Percentiles rank a stretch among this genome's conserved stretches.
Evolutionary conservation across 1,284 basidiomycete species (phyloP).

Genomic region (Rhodofomes roseus): DNA sequence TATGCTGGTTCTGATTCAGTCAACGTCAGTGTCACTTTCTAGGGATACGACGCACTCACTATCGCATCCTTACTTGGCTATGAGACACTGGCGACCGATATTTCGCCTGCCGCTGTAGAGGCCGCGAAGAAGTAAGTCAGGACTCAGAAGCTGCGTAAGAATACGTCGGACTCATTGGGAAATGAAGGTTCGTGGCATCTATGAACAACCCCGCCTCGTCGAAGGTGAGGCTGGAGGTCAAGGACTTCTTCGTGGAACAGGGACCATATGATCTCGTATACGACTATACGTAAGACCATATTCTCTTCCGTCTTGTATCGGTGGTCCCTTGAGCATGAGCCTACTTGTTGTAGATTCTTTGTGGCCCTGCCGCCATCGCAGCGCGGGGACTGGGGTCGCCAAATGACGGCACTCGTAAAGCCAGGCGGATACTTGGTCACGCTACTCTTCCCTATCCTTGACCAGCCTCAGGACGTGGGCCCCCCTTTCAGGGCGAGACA

Average conservation of each 20-base stretch:
- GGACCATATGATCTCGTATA: slow-evolving; percentile 54
- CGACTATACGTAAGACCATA: slow-evolving; percentile 59
- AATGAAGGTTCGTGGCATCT: neutral
- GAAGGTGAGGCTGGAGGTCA: slow-evolving; percentile 35
- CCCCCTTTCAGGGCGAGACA: slow-evolving; percentile 63
- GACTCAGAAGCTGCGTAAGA: slow-evolving; percentile 12
- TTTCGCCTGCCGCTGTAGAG: slow-evolving; percentile 51
- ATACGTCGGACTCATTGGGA: neutral
- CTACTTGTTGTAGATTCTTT: slow-evolving; percentile 49
- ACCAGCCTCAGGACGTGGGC: slow-evolving; percentile 45
- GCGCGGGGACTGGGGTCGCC: slow-evolving; percentile 52
- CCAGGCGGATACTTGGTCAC: slow-evolving; percentile 61
- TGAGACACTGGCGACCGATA: slow-evolving; percentile 50
- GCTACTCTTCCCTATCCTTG: slow-evolving; percentile 46
- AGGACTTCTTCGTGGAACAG: slow-evolving; percentile 55
- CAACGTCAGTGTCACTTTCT: neutral
- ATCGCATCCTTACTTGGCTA: slow-evolving; percentile 48
- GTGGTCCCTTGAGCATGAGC: too few relatives aligned
- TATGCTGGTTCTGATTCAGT: neutral
- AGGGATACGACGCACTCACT: slow-evolving; percentile 66
- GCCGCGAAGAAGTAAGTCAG: slow-evolving; percentile 44
- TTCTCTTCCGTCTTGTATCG: neutral
- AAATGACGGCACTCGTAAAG: slow-evolving; percentile 54
- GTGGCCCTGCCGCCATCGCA: slow-evolving; percentile 60
- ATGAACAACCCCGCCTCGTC: neutral